Evolutionary conservation across 495 filamentous ascomycete species (phyloP).

Genomic region (Cercophora scortea): DNA sequence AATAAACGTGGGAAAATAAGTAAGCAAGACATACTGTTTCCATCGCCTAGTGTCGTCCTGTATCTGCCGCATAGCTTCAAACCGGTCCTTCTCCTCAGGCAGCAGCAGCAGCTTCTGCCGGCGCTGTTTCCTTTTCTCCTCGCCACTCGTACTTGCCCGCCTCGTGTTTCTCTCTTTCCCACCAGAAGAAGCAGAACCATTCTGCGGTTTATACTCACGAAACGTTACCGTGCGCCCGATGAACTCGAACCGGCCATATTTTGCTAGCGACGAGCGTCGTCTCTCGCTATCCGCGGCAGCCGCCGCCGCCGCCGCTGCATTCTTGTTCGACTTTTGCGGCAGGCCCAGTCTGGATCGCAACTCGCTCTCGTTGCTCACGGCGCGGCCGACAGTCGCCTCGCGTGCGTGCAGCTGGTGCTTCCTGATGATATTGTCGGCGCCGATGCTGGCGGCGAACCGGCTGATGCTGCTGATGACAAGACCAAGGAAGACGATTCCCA

Average conservation of each 20-base stretch:
- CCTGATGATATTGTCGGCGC: constrained; percentile 58
- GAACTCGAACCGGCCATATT: constrained; percentile 28
- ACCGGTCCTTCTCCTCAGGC: constrained; percentile 55
- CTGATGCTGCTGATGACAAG: constrained; percentile 66
- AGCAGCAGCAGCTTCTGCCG: constrained; percentile 43
- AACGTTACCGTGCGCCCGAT: constrained; percentile 30
- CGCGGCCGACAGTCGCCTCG: constrained; percentile 46
- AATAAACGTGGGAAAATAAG: neutral
- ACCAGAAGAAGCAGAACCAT: no score
- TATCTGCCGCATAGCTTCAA: constrained; percentile 68
- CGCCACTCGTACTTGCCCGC: constrained; percentile 40
- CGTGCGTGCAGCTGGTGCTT: constrained; percentile 54
- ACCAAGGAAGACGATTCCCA: constrained; percentile 70
- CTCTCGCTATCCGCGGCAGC: neutral
- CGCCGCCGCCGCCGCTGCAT: neutral
- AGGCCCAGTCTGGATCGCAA: constrained; percentile 34
- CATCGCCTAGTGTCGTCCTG: constrained; percentile 52
- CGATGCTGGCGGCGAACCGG: constrained; percentile 54
- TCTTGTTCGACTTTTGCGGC: constrained; percentile 16
- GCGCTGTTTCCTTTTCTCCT: constrained; percentile 50
- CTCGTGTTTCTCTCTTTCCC: constrained; percentile 8
- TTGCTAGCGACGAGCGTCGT: constrained; percentile 20
- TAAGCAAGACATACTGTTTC: constrained; percentile 33
- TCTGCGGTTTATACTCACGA: constrained; percentile 13
- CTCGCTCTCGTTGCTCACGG: constrained; percentile 40